Evolutionary conservation across 1,284 basidiomycete genomes (phyloP).

Genomic region (Cerioporus squamosus): DNA sequence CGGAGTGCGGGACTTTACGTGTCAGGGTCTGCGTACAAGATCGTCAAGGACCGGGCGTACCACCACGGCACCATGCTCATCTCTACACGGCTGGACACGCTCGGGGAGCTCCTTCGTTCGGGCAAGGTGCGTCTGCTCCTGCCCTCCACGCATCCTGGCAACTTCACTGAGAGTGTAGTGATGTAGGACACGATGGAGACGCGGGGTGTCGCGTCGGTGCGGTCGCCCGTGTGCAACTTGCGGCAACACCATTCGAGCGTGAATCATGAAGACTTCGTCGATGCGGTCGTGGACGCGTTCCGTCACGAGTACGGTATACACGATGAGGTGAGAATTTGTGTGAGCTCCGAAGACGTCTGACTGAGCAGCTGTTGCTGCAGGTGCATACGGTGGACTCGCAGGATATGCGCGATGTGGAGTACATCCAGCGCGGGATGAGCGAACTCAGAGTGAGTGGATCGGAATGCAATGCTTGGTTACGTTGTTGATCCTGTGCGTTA

Average conservation of each 20-base stretch:
- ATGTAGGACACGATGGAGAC: conserved; percentile 76
- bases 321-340: conserved; percentile 41
- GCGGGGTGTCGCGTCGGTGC: conserved; percentile 89
- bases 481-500: neutral
- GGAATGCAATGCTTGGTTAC: neutral
- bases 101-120: conserved; percentile 75
- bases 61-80: conserved; percentile 99
- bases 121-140: conserved; percentile 59
- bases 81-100: conserved; percentile 71
- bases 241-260: conserved; percentile 55
- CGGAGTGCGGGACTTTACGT: conserved; percentile 55
- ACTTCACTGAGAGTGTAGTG: conserved; percentile 12
- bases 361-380: conserved; percentile 20
- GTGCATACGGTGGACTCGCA: conserved; percentile 45
- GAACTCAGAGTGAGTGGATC: conserved; percentile 66
- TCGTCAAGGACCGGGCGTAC: conserved; percentile 90
- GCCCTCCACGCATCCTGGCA: neutral
- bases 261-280: conserved; percentile 74
- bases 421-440: conserved; percentile 68
- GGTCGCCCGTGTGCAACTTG: conserved; percentile 91
- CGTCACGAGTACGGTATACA: conserved; percentile 61
- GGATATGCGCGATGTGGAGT: conserved; percentile 48
- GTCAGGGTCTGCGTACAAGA: conserved; percentile 98
- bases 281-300: conserved; percentile 79
- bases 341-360: neutral